Evolutionary conservation across 768 basidiomycete species (phyloP), one percentile per base, ranked within the genome.

Genomic region (Grammothele lineata): DNA sequence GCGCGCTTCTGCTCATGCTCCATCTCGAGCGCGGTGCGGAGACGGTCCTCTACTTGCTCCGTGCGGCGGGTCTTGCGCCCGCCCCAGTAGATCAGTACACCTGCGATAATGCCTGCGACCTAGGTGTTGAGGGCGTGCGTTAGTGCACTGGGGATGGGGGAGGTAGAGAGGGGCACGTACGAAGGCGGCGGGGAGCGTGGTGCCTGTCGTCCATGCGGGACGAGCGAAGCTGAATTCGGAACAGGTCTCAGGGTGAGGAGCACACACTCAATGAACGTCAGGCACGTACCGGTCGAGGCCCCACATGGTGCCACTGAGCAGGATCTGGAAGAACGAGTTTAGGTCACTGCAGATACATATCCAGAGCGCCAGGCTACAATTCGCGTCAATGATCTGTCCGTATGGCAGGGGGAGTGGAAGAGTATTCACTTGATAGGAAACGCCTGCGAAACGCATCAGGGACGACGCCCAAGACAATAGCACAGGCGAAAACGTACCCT

Each of bases 301-400:
- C 90, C 89, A 92, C 87, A 91, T 90, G 37, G 75, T 79, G 9
- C 77, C 83, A 56, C 87, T 87, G 6, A 90, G 67, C 17, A 84
- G 73, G 38, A 77, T 71, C 77, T 84, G 91, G 62, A 92, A 92
- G 48, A 88, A 62, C 0, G 87, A 89, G 64, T 92, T 92, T 32
- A 82, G 77, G 56, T 86, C 84, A 55, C 80, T 82, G 42, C 85
- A 62, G 27, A 81, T 69, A 55, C 87, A 87, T 32, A 92, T 91
- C 64, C 75, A 70, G 30, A 92, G 70, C 5, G 87, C 89, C 39
- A 73, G 72, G 51, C 83, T 86, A 36, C 18, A 12, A 19, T 18
- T 24, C 14, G 26, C 34, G n/a, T 17, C 23, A 30, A 17, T 8
- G 24, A 32, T 25, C 39, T 37, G 26, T 22, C 18, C 37, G 23